Evolutionary conservation across 164 flowering plant genomes (phyloP), one percentile per base, ranked within the genome.

Genomic region (Sextonia rubra): DNA sequence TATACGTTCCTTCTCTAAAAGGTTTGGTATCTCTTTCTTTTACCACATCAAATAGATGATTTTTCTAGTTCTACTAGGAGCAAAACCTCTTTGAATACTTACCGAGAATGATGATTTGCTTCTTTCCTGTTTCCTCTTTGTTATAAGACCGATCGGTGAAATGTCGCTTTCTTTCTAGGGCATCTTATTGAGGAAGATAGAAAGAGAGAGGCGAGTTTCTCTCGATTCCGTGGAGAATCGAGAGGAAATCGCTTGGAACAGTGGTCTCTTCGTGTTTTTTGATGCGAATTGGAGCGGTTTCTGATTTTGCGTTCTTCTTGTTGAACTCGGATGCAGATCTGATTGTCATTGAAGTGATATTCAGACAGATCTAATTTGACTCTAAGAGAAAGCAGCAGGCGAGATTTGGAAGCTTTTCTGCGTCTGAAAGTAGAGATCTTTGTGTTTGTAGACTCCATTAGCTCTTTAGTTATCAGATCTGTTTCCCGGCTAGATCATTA

Each of bases 101-200:
- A 37, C 44, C 11, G 24, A 56, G 61, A 15, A 22, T 17, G 24
- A 56, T 1, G 60, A 56, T 4, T 18, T 58, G 61, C 20, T 58
- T 58, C 61, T 58, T 58, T 17, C 61, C 20, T 22, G 8, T n/a
- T n/a, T 58, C 23, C 23, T 17, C 61, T 18, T 58, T 52, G 12
- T 14, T 67, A 22, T 22, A 47, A 23, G n/a, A 27, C 27, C 44
- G 44, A 48, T 52, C 71, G 71, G 37, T 69, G 71, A 69, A 20
- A 60, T 52, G 61, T 69, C 71, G n/a, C 37, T 69, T 25, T 49
- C 62, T 47, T 67, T 67, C 27, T 48, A 24, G 60, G 71, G 9
- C 23, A 20, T 69, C 20, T 69, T 48, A 24, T 29, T 26, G 9
- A 29, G 44, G 44, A 37, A 37, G 44, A 37, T 32, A 32, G 37